Evolutionary conservation across 768 basidiomycete genomes (phyloP).

Genomic region (Sutorius australiensis): DNA sequence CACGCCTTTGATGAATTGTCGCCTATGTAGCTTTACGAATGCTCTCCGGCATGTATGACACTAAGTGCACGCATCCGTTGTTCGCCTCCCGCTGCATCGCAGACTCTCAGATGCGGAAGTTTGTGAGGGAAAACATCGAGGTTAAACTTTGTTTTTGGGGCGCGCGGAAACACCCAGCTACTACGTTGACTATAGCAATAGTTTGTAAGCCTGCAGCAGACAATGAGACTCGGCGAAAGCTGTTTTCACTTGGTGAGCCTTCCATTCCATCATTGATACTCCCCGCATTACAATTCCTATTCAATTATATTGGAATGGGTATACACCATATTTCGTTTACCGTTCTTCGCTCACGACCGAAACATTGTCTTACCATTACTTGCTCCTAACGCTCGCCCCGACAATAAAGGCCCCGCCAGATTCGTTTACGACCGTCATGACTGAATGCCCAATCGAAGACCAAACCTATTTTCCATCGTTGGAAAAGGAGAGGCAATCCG

Average conservation of each 20-base stretch:
- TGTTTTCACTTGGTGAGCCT: constrained; percentile 13
- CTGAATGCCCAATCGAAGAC: constrained; percentile 6
- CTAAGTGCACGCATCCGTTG: background rate
- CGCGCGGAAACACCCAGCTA: background rate
- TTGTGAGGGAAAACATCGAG: constrained; percentile 7
- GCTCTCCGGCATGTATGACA: background rate
- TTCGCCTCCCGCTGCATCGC: constrained; percentile 7
- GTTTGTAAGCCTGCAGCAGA: background rate
- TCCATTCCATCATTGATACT: constrained; percentile 1
- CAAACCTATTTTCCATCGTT: background rate
- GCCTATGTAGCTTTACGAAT: constrained; percentile 8
- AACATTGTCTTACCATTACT: constrained; percentile 5
- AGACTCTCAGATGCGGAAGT: constrained; percentile 6
- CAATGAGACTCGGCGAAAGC: constrained; percentile 10
- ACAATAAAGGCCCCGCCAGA: constrained; percentile 11
- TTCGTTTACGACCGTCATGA: constrained; percentile 20
- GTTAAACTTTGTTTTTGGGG: background rate
- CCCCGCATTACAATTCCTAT: background rate
- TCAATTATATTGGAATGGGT: constrained; percentile 2
- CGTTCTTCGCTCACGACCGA: constrained; percentile 1
- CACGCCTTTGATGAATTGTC: background rate
- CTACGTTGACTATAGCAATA: background rate
- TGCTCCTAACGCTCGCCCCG: background rate
- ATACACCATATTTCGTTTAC: background rate
- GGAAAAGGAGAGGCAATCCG: constrained; percentile 5